Base-by-base conservation (phyloP, 805 yeast species). In the Wickerhamomyces subpelliculosus region DNA sequence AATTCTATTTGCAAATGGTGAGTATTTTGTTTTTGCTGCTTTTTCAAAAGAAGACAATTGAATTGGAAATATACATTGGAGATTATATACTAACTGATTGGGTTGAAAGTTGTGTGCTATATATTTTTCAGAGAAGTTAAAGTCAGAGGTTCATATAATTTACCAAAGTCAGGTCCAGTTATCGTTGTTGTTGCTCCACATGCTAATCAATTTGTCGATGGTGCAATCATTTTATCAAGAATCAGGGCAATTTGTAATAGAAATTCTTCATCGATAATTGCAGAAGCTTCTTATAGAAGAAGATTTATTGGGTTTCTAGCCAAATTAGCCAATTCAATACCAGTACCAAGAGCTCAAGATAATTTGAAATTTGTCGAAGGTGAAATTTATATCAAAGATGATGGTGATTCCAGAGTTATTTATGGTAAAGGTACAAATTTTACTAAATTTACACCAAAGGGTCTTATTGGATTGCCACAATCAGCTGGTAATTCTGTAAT, bases 271-370 rank as follows among this genome's bases (percentile, higher is more conserved):
- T 85, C 87, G 50, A 71, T 89, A 43, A 83, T 88, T 43, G 97
- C 97, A 8, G 94, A 82, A 32, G 70, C 72, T 21, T 81, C 95
- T 13, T 74, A 81, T 55, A 64, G 72, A 36, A 71, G 73, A 32
- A 66, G 62, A 32, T 67, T 85, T 39, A 79, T 90, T 43, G 96
- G 96, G 4, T 54, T 73, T n/a, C 67, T 90, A 46, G 79, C 96
- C 7, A 66, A 78, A 38, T 67, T 78, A 31, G 84, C 85, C 45
- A 70, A 78, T 53, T 73, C 95, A 4, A 89, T 90, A 41, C 96
- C 96, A 0, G 97, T 93, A 2, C 80, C 81, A 8, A 70, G 98
- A 46, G 84, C 94, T 4, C 97, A 93, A 60, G 98, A 90, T 58
- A 79, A 78, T 54, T 70, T 90, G 51, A 62, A 58, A 25, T 57